Evolutionary conservation across 2,329 filamentous ascomycete species (phyloP), one percentile per base, ranked within the genome.

Genomic region (Myriosclerotinia curreyana): DNA sequence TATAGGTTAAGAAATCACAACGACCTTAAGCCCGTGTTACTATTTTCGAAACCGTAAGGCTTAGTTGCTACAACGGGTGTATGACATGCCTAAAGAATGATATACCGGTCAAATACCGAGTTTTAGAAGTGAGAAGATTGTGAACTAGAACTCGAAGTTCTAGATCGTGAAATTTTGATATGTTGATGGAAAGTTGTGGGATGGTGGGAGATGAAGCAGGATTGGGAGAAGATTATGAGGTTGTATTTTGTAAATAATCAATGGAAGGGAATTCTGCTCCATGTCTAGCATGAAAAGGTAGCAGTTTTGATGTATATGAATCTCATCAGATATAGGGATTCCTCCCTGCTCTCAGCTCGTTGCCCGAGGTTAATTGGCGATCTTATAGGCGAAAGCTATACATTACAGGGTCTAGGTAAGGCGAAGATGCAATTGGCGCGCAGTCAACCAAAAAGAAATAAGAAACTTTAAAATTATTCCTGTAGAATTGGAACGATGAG

Each of bases 11-110:
- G 40, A 9, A 31, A 56, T n/a, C 15, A 56, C 34, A 46, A n/a
- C 5, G 36, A 40, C 44, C 28, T 34, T 6, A 1, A n/a, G 25
- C 12, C 17, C 17, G 44, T 17, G 38, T 42, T 42, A 17, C 17
- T 55, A 7, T 58, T 31, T 56, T 48, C 42, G 15, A 34, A 17
- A 36, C 20, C 28, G 28, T 48, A 56, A 38, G 38, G 53, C 53
- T 44, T 56, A 36, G 42, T n/a, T 46, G 42, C 28, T 58, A 36
- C 54, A 48, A 22, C 25, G 42, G 28, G 9, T 36, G 28, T 58
- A 31, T 31, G 25, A 20, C 14, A 34, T 44, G 38, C 20, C 25
- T 44, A 56, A 34, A 34, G 8, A 9, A 36, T 22, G 34, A 46
- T 3, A 36, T 58, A 7, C 12, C 20, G 20, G 5, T 15, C 20